Evolutionary conservation across 1,284 basidiomycete genomes (phyloP).

Genomic region (Sporisorium reilianum): DNA sequence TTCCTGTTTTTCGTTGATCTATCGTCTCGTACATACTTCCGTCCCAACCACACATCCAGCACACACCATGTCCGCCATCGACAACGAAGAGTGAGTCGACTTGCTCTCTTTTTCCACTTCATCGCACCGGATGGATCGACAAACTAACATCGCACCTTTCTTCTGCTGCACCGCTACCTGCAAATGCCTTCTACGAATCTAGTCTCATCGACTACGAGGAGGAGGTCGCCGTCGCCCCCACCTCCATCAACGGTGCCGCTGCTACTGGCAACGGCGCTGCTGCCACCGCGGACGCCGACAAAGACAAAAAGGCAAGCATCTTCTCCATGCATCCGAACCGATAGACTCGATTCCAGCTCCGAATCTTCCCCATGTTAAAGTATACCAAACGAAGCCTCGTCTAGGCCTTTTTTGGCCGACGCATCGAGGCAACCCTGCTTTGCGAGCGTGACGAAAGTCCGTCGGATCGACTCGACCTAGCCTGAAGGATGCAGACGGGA

Average conservation of each 20-base stretch:
- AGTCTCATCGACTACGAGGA: conserved; percentile 70
- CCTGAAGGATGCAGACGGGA: not conserved
- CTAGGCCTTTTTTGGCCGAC: not conserved
- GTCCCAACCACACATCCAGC: not conserved
- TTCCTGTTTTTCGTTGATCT: conserved; percentile 15
- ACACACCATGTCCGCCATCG: conserved; percentile 60
- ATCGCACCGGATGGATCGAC: conserved; percentile 3
- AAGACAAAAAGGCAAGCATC: conserved; percentile 68
- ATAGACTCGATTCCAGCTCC: conserved; percentile 12
- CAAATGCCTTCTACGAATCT: not conserved
- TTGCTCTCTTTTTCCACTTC: conserved; percentile 6
- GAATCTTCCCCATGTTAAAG: conserved; percentile 10
- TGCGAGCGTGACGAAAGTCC: not conserved
- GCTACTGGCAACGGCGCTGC: conserved; percentile 51
- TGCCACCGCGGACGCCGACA: conserved; percentile 58
- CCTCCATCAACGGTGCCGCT: conserved; percentile 59
- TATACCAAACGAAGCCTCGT: conserved; percentile 5
- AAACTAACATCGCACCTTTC: conserved; percentile 14
- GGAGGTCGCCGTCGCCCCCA: conserved; percentile 65
- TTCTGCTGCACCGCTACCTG: conserved; percentile 4
- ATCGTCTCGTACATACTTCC: conserved; percentile 4
- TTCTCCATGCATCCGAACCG: conserved; percentile 10
- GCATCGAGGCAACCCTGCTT: not conserved
- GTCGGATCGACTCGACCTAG: not conserved
- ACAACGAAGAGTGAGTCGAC: conserved; percentile 68